phyloP scores from a whole-genome alignment of 148 eudicot species.

The Diospyros kaki region DNA sequence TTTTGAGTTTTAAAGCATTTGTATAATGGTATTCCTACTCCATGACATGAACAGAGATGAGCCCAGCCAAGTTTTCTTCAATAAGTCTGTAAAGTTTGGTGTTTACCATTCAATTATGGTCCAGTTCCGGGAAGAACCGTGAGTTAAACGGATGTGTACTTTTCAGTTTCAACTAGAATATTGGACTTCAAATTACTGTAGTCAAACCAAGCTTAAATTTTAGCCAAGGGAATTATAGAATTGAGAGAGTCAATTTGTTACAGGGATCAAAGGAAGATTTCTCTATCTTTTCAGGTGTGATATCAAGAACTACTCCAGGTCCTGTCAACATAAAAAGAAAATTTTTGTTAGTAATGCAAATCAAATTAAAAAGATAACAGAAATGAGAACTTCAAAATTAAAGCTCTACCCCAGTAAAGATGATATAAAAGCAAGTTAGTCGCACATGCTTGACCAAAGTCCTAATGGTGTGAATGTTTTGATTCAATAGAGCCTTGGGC shows the following conservation, averaged over 20 bases:
- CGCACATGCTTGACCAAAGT: neutral
- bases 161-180: neutral
- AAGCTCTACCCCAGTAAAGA: neutral
- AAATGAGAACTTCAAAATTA: neutral
- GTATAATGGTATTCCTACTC: neutral
- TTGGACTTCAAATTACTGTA: neutral
- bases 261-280: slow-evolving; percentile 68
- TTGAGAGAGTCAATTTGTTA: slow-evolving; percentile 24
- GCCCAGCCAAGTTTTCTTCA: neutral
- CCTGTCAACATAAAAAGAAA: slow-evolving; percentile 35
- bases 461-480: neutral
- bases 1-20: neutral
- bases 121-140: neutral
- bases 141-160: neutral
- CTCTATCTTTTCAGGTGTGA: slow-evolving; percentile 73
- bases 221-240: neutral
- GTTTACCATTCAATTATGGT: neutral
- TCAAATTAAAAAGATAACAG: neutral
- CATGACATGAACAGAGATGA: neutral
- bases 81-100: neutral
- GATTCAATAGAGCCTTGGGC: neutral
- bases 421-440: neutral
- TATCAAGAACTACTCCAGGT: slow-evolving; percentile 63
- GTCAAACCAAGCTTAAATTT: neutral
- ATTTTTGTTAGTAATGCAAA: neutral